Percentiles rank a stretch among this genome's conserved stretches.
These are phyloP conservation scores for Senecio squalidus DNA, from an alignment of 140 eudicot species.

Conservation along the genomic window DNA sequence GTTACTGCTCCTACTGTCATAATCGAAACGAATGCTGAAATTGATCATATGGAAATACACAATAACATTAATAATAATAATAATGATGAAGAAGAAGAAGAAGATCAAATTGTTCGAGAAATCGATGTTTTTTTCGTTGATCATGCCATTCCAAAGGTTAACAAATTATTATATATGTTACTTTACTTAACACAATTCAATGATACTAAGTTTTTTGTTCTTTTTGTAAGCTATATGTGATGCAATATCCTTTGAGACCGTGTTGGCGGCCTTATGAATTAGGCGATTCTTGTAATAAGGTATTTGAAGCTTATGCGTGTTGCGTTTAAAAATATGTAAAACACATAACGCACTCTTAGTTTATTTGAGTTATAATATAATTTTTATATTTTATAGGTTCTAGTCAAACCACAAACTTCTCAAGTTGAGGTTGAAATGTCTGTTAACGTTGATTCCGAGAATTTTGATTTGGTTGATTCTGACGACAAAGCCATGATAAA, in stretches of 20 bases:
- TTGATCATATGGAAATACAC: conserved; percentile 17
- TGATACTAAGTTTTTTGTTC: too few species aligned
- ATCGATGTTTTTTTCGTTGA: conserved; percentile 60
- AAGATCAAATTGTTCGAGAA: conserved; percentile 71
- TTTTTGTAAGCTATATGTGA: conserved; percentile 51
- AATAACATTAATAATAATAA: conserved; percentile 1
- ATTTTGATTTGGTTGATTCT: conserved; percentile 38
- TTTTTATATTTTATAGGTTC: conserved; percentile 46
- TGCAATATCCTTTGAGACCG: conserved; percentile 82
- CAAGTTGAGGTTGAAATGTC: conserved; percentile 77
- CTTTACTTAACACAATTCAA: too few species aligned
- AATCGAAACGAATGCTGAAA: conserved; percentile 30
- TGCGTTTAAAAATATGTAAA: too few species aligned
- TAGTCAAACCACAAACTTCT: conserved; percentile 49
- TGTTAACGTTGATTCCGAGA: conserved; percentile 51
- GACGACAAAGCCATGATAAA: conserved; percentile 40
- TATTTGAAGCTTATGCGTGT: conserved; percentile 15
- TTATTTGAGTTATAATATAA: neutral
- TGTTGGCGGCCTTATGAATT: conserved; percentile 88
- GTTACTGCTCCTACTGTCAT: conserved; percentile 11
- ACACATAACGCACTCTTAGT: neutral
- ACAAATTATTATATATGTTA: too few species aligned
- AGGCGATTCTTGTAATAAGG: conserved; percentile 74
- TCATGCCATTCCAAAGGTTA: conserved; percentile 43
- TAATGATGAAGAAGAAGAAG: conserved; percentile 16